Percentiles rank a stretch among this genome's conserved stretches.
Conservation (phyloP, 2,329 filamentous ascomycete genomes). For the Xylaria sp. region DNA sequence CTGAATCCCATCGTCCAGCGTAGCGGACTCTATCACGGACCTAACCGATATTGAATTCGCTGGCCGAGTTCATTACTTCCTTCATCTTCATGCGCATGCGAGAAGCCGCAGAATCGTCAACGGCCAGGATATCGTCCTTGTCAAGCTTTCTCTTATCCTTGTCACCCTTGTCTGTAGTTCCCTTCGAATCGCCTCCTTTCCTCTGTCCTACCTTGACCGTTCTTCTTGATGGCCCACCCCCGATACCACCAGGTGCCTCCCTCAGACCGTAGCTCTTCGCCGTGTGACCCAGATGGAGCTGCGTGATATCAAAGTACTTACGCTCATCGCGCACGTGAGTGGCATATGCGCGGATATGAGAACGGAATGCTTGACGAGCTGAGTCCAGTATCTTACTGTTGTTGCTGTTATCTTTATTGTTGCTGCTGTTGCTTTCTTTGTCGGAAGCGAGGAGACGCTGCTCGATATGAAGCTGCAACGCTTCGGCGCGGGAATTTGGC, state of each 20-base stretch:
- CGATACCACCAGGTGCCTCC: constrained; percentile 81
- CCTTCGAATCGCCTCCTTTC: constrained; percentile 30
- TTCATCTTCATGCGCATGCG: constrained; percentile 61
- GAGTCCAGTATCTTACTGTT: constrained; percentile 64
- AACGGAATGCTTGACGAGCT: constrained; percentile 80
- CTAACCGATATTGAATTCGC: constrained; percentile 62
- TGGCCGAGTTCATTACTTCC: constrained; percentile 50
- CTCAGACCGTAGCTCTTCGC: constrained; percentile 90
- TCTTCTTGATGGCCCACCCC: constrained; percentile 48
- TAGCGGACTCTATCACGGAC: constrained; percentile 26
- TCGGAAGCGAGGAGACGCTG: constrained; percentile 47
- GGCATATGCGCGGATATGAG: constrained; percentile 88
- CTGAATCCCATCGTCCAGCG: too few relatives aligned
- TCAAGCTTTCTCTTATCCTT: constrained; percentile 13
- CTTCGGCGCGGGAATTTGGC: constrained; percentile 47
- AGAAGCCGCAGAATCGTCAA: constrained; percentile 54
- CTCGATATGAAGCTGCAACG: constrained; percentile 55
- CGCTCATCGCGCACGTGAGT: constrained; percentile 86
- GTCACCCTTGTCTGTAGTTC: constrained; percentile 26
- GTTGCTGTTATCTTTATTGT: constrained; percentile 19
- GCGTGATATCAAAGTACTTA: constrained; percentile 82
- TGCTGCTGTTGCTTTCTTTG: constrained; percentile 18
- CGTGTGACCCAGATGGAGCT: constrained; percentile 84
- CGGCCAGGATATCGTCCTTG: constrained; percentile 39
- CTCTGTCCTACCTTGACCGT: constrained; percentile 35